Percentiles rank a stretch among this genome's conserved stretches.
These are phyloP conservation scores for Anthoceros angustus DNA, from an alignment of 225 moss, liverwort and hornwort genomes.

Conservation along the genomic window DNA sequence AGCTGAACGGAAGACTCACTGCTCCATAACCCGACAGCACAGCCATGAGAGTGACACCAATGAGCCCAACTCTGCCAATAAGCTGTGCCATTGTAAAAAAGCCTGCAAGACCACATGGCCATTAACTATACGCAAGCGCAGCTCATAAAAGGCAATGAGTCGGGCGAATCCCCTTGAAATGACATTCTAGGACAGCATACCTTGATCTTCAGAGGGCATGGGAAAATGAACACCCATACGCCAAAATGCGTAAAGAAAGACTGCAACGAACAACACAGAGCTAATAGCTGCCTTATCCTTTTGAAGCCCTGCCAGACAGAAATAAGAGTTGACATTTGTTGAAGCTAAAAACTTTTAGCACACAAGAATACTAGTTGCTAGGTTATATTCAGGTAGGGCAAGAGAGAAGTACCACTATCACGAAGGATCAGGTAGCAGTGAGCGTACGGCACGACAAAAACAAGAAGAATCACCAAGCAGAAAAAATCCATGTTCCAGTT, in stretches of 20 bases:
- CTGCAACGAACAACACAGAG: constrained; percentile 34
- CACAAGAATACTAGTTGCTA: not conserved
- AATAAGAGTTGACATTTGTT: too few relatives aligned
- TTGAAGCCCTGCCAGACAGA: constrained; percentile 27
- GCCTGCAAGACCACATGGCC: constrained; percentile 19
- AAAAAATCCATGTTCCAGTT: constrained; percentile 55
- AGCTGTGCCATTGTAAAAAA: constrained; percentile 62
- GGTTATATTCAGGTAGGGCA: not conserved
- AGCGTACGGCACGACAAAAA: constrained; percentile 51
- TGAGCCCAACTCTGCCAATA: constrained; percentile 52
- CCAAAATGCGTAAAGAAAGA: constrained; percentile 55
- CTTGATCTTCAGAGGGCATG: constrained; percentile 54
- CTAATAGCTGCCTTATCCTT: constrained; percentile 32
- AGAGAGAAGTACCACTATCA: constrained; percentile 23
- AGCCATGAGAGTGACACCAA: constrained; percentile 52
- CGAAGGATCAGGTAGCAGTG: constrained; percentile 52
- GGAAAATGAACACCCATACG: constrained; percentile 57
- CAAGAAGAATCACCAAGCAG: constrained; percentile 41
- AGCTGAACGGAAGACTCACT: constrained; percentile 49
- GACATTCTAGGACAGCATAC: constrained; percentile 10
- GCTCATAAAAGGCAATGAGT: not conserved
- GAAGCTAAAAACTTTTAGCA: not conserved
- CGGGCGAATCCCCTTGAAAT: not conserved
- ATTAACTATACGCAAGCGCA: not conserved
- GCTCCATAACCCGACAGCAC: constrained; percentile 52